A percentile compares a stretch with the other conserved stretches of the same genome.
phyloP scores from a whole-genome alignment of 306 rosid species.

The Cicer yamashitae region DNA sequence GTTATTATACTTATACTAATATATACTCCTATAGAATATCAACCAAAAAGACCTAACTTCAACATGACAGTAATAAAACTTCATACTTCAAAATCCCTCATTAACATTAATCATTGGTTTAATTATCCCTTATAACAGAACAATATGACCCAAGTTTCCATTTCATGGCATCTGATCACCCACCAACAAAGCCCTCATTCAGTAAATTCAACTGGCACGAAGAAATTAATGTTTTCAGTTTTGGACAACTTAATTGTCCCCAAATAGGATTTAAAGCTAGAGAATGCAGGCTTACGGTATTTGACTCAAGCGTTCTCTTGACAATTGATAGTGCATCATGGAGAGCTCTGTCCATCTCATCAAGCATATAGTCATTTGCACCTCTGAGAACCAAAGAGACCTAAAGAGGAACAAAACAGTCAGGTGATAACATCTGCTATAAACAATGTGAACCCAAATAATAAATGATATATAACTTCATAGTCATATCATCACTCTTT shows the following conservation, averaged over 20 bases:
- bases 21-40: neutral
- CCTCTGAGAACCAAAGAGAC: conserved; percentile 91
- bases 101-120: neutral
- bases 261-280: neutral
- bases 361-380: conserved; percentile 98
- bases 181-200: conserved; percentile 8
- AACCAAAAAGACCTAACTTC: neutral
- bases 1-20: neutral
- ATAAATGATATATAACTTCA: neutral
- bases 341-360: conserved; percentile 97
- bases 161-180: conserved; percentile 9
- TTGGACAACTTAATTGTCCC: conserved; percentile 13
- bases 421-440: conserved; percentile 7
- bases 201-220: neutral
- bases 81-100: neutral
- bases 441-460: conserved; percentile 21
- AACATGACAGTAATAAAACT: neutral
- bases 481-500: conserved; percentile 1
- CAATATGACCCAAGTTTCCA: neutral
- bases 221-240: conserved; percentile 14
- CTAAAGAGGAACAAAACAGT: conserved; percentile 49
- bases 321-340: conserved; percentile 92
- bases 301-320: conserved; percentile 96
- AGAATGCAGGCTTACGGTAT: conserved; percentile 62
- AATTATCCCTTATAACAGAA: neutral